Conservation (phyloP, 1,139 yeast species). For the Yamadazyma diddensiae region DNA sequence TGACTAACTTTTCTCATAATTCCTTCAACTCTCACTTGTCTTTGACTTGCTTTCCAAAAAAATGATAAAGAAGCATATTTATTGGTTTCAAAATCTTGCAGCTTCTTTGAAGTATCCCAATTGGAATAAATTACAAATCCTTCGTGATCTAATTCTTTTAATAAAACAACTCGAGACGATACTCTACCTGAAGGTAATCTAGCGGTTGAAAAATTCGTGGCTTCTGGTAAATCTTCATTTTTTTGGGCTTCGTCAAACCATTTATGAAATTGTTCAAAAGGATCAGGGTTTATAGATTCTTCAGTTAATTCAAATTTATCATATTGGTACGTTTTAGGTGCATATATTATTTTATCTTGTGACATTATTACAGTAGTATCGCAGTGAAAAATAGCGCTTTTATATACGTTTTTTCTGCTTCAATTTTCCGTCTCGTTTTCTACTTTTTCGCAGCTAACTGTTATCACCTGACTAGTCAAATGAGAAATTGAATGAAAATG, state of each 20-base stretch:
- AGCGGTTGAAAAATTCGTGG: slow-evolving; percentile 81
- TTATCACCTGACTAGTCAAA: slow-evolving; percentile 6
- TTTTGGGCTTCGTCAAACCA: slow-evolving; percentile 86
- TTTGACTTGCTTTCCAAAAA: slow-evolving; percentile 87
- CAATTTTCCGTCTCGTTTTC: too few species aligned
- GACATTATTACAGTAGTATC: slow-evolving; percentile 8
- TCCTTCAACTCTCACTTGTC: slow-evolving; percentile 94
- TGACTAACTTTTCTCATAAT: slow-evolving; percentile 66
- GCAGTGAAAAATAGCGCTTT: not conserved
- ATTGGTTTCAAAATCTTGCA: slow-evolving; percentile 65
- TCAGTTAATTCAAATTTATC: slow-evolving; percentile 62
- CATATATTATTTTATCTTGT: slow-evolving; percentile 42
- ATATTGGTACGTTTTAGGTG: slow-evolving; percentile 90
- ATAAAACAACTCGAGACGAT: slow-evolving; percentile 75
- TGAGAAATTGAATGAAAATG: slow-evolving; percentile 15
- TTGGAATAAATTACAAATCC: slow-evolving; percentile 92
- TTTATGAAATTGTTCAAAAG: slow-evolving; percentile 70
- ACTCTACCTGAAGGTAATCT: slow-evolving; percentile 84
- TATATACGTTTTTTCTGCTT: not conserved
- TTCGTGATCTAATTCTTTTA: slow-evolving; percentile 81
- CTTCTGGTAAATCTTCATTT: slow-evolving; percentile 61
- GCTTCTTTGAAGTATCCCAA: slow-evolving; percentile 85
- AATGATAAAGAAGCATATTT: slow-evolving; percentile 83
- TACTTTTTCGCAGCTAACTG: not conserved
- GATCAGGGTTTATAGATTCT: slow-evolving; percentile 52